A percentile compares a stretch with the other conserved stretches of the same genome.
Conservation (phyloP, 2,329 filamentous ascomycete genomes). For the Podosphaera xanthii region DNA sequence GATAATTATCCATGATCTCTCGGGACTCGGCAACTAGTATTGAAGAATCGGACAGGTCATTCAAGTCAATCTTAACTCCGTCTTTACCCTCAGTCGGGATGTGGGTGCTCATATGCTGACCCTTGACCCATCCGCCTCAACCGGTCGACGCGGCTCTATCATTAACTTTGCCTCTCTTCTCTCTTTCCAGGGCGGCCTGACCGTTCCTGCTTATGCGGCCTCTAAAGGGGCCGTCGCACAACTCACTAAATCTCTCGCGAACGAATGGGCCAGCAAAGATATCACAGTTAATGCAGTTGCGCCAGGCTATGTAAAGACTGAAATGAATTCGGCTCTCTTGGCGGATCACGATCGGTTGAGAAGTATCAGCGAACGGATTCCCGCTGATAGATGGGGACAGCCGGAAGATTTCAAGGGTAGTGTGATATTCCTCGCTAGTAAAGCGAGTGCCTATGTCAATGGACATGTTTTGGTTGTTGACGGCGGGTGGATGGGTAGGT, state of each 20-base stretch:
- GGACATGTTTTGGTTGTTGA: constrained; percentile 69
- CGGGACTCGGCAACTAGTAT: neutral
- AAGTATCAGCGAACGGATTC: constrained; percentile 60
- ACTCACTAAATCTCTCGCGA: constrained; percentile 40
- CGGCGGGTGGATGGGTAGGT: constrained; percentile 84
- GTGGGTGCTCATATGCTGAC: constrained; percentile 57
- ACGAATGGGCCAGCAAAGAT: constrained; percentile 65
- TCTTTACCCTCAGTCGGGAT: constrained; percentile 59
- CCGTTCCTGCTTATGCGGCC: constrained; percentile 70
- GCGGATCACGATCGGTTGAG: constrained; percentile 44
- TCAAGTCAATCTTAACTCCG: constrained; percentile 66
- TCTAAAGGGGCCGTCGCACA: constrained; percentile 70
- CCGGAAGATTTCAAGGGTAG: constrained; percentile 78
- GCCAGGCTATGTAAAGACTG: constrained; percentile 77
- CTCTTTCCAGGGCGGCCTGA: constrained; percentile 79
- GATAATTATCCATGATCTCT: neutral
- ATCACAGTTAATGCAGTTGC: constrained; percentile 76
- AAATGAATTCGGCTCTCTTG: constrained; percentile 75
- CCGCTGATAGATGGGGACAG: constrained; percentile 59
- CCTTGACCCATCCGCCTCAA: constrained; percentile 43
- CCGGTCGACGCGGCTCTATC: constrained; percentile 42
- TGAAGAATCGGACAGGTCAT: constrained; percentile 24
- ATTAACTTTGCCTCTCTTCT: constrained; percentile 72
- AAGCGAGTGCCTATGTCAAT: constrained; percentile 57
- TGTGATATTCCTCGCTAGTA: constrained; percentile 53